Evolutionary conservation across 2,329 filamentous ascomycete species (phyloP), one percentile per base, ranked within the genome.

Genomic region (Grosmannia clavigera): DNA sequence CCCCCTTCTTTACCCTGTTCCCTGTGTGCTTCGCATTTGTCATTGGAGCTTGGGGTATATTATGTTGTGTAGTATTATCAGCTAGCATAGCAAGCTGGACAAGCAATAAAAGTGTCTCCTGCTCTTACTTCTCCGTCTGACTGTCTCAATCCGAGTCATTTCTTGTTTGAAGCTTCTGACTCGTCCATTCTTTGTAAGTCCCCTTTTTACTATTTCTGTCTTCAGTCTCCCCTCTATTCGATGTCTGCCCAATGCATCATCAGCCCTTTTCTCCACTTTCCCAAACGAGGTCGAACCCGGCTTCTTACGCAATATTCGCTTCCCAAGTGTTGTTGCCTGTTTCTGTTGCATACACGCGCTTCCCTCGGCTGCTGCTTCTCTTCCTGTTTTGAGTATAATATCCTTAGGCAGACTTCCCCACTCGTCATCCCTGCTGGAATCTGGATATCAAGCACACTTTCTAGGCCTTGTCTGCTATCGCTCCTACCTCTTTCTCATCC

Each of bases 391-490:
- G 19, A 57, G 48, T 35, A 60, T 59, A 58, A 62, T 22, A 62
- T 62, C 61, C 61, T 62, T 61, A 61, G 61, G 61, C 61, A 62
- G 57, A 57, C 48, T 57, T 59, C 33, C 29, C 58, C 51, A 31
- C 38, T 40, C 22, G 11, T 22, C 35, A 16, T 27, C 38, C 11
- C 29, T 22, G 54, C 10, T 31, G 22, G 14, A 4, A 3, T 4
- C 9, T 51, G n/a, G 12, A 33, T 53, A 29, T 29, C 33, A 11
- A 35, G 33, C 33, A 35, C 9, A 35, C 33, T 40, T 5, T 16
- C 38, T 14, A 40, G 12, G 12, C 38, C 12, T 3, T 40, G 11
- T 40, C 14, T 40, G 38, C 14, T 16, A 14, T n/a, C n/a, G 29
- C 29, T 33, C 16, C 29, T 33, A 12, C 35, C 22, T 33, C 19